phyloP scores from a whole-genome alignment of 495 filamentous ascomycete genomes.

The Talaromyces liani region DNA sequence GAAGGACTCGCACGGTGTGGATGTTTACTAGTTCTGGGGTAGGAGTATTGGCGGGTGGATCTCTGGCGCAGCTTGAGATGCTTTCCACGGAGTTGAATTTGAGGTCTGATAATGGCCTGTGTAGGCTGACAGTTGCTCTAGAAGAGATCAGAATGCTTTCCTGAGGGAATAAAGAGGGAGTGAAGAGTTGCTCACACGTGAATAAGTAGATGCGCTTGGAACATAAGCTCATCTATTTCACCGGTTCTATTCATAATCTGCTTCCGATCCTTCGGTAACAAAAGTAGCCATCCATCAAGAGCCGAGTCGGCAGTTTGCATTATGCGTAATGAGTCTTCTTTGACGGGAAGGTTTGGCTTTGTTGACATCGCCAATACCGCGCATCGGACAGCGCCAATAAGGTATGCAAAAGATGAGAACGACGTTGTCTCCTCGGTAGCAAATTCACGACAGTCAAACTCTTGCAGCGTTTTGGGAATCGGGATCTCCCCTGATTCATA shows the following conservation, averaged over 20 bases:
- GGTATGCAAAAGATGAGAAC: conserved; percentile 69
- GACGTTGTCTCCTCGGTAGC: conserved; percentile 49
- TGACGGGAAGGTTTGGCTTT: conserved; percentile 11
- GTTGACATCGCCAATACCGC: conserved; percentile 18
- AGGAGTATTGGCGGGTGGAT: conserved; percentile 16
- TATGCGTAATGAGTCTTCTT: conserved; percentile 19
- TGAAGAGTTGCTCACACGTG: conserved; percentile 20
- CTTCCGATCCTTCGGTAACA: conserved; percentile 20
- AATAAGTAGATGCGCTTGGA: conserved; percentile 26
- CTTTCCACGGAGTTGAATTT: conserved; percentile 21
- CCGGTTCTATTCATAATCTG: conserved; percentile 21
- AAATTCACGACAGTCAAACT: conserved; percentile 67
- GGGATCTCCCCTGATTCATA: conserved; percentile 61
- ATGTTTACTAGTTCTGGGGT: conserved; percentile 19
- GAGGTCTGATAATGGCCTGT: conserved; percentile 26
- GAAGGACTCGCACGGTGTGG: conserved; percentile 22
- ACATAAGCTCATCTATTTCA: conserved; percentile 29
- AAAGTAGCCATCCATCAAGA: conserved; percentile 21
- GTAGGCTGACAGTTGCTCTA: conserved; percentile 22
- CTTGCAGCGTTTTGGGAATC: conserved; percentile 51
- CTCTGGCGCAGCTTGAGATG: conserved; percentile 23
- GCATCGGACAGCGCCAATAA: conserved; percentile 46
- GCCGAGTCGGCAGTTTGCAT: conserved; percentile 22
- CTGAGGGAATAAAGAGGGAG: too few species aligned
- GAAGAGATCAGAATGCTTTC: neutral